Evolutionary conservation across 768 basidiomycete genomes (phyloP), one percentile per base, ranked within the genome.

Genomic region (Leccinum aurantiacum): DNA sequence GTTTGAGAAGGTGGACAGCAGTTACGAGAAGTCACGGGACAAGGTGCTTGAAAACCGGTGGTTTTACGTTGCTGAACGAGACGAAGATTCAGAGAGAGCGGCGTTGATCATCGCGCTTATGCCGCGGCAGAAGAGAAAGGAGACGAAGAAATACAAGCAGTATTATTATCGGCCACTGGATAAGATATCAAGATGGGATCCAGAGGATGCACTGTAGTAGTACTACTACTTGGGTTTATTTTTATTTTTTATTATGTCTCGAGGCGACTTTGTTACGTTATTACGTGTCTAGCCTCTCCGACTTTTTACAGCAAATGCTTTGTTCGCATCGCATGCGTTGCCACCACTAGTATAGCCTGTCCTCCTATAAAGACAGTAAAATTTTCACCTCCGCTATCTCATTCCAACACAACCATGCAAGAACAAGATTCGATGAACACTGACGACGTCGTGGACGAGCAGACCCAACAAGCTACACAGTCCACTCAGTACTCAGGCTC

Each of bases 61-160:
- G 87, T 91, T 89, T 71, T 91, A 91, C 66, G 82, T 88, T 6
- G 85, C 89, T 0, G 89, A 90, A 67, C 70, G 78, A 68, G 89
- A 91, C 65, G 78, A 81, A 65, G 89, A 91, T 68, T 77, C 78
- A 64, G 89, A 90, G 58, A 79, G 89, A n/a, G 89, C 89, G 31
- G 71, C 77, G 64, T 72, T 90, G 60, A 82, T 91, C 58, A 73
- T 78, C 67, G 85, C 84, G 61, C 84, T 90, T 79, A 89, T 90
- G 88, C 88, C 88, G 2, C 83, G 88, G 14, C 88, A 79, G 57
- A 92, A 91, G 74, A 76, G 90, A 56, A 85, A 76, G 51, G 88
- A 84, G 74, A 92, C 89, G 71, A 91, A 88, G 80, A 88, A 90
- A 75, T 89, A 87, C 62, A 92, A 92, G 72, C 88, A 90, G 71